A percentile compares a stretch with the other conserved stretches of the same genome.
phyloP scores from a whole-genome alignment of 2,329 filamentous ascomycete species.

The Lachnellula subtilissima region DNA sequence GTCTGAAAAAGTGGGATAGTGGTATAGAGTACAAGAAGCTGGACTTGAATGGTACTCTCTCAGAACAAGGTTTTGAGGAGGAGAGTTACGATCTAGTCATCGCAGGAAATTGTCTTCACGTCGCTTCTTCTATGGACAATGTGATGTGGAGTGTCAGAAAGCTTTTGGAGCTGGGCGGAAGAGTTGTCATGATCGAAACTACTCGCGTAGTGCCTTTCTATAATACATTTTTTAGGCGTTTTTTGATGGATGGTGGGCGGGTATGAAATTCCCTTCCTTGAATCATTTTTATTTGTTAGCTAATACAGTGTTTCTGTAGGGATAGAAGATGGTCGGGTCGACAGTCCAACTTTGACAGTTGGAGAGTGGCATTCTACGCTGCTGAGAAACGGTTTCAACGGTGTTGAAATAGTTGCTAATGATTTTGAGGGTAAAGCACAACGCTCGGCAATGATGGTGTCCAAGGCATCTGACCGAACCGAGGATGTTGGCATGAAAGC shows the following conservation, averaged over 20 bases:
- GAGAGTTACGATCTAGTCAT: conserved; percentile 23
- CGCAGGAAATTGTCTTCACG: conserved; percentile 21
- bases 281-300: not conserved
- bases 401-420: conserved; percentile 1
- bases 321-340: conserved; percentile 5
- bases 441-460: not conserved
- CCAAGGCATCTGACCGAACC: not conserved
- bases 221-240: not conserved
- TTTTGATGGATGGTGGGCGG: conserved; percentile 7
- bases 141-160: conserved; percentile 25
- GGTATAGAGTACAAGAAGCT: conserved; percentile 7
- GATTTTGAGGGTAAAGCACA: not conserved
- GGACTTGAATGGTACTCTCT: conserved; percentile 5
- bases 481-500: not conserved
- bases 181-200: conserved; percentile 27
- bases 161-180: conserved; percentile 29
- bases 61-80: conserved; percentile 17
- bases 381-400: not conserved
- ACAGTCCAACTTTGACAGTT: conserved; percentile 4
- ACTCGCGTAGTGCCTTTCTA: not conserved
- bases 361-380: conserved; percentile 3
- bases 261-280: not conserved
- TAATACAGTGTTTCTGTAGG: not conserved
- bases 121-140: conserved; percentile 16
- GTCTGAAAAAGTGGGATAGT: not conserved